Percentiles rank a stretch among this genome's conserved stretches.
Conservation (phyloP, 352 stramenopile genomes). For the Phytopythium ostracodes region DNA sequence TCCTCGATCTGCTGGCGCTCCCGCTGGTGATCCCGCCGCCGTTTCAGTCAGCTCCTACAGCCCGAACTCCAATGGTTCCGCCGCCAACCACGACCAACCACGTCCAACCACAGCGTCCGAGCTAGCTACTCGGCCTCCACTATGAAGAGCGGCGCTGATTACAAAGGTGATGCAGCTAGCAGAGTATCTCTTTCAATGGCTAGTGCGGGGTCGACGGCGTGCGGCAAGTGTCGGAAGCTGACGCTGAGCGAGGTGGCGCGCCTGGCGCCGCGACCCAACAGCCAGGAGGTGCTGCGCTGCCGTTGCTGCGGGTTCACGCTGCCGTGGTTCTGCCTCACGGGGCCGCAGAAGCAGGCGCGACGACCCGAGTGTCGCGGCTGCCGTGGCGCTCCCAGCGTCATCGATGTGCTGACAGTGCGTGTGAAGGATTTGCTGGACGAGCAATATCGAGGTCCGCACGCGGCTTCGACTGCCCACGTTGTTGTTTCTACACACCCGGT, state of each 20-base stretch:
- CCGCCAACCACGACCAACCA: neutral
- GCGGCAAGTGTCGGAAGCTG: neutral
- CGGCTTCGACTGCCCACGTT: too few relatives aligned
- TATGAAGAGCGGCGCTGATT: neutral
- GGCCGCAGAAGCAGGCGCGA: neutral
- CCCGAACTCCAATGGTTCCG: too few relatives aligned
- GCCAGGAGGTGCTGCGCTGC: neutral
- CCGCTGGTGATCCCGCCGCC: neutral
- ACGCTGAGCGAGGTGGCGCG: neutral
- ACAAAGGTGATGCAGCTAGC: neutral
- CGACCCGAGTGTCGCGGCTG: slow-evolving; percentile 1
- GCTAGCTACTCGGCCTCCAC: too few relatives aligned
- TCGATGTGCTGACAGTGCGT: neutral
- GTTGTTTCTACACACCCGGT: too few relatives aligned
- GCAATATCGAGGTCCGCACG: too few relatives aligned
- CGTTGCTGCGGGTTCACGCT: slow-evolving; percentile 3
- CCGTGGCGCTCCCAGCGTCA: neutral
- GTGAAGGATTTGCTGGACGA: neutral
- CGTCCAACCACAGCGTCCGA: too few relatives aligned
- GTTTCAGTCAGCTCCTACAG: too few relatives aligned
- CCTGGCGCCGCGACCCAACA: neutral
- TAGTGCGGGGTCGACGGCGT: too few relatives aligned
- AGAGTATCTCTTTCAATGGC: too few relatives aligned
- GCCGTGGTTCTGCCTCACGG: slow-evolving; percentile 5
- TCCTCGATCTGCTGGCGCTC: neutral